Percentiles rank a stretch among this genome's conserved stretches.
phyloP scores from a whole-genome alignment of 2,329 filamentous ascomycete genomes.

The Trichoderma lentiforme region DNA sequence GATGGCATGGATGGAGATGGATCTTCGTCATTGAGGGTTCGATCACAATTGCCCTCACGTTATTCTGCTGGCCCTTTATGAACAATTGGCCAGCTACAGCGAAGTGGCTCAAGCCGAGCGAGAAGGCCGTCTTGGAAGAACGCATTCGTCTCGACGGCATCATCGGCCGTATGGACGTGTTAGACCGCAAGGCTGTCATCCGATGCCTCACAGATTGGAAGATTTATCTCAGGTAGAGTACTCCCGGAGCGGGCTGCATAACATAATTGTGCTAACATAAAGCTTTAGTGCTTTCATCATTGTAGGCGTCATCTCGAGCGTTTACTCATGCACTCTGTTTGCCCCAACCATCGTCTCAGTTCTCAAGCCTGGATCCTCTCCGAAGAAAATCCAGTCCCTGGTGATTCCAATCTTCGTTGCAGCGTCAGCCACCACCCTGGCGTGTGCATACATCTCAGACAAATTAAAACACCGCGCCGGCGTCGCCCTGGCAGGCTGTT shows the following conservation, averaged over 20 bases:
- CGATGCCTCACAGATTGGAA: conserved; percentile 14
- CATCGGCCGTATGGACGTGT: conserved; percentile 8
- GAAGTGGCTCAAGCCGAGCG: conserved; percentile 4
- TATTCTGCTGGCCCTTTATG: conserved; percentile 9
- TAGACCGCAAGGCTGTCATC: neutral
- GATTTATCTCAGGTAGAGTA: neutral
- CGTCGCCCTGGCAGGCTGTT: neutral
- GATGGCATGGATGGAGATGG: conserved; percentile 26
- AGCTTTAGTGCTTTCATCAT: neutral
- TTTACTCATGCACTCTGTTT: conserved; percentile 7
- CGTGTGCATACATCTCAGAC: conserved; percentile 9
- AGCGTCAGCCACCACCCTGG: neutral
- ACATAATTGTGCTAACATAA: neutral
- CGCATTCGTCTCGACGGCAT: conserved; percentile 3
- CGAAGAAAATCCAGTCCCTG: conserved; percentile 3
- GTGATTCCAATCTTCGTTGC: conserved; percentile 5
- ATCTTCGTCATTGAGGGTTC: conserved; percentile 13
- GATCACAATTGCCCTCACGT: neutral
- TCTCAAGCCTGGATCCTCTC: neutral
- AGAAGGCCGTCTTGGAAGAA: conserved; percentile 1
- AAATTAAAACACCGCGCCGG: conserved; percentile 3
- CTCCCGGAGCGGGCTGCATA: neutral
- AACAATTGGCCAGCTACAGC: conserved; percentile 11
- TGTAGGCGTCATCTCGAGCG: conserved; percentile 8
- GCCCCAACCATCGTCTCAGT: conserved; percentile 2